Conservation (phyloP, 1,139 yeast genomes). For the Blastobotrys aristatus region DNA sequence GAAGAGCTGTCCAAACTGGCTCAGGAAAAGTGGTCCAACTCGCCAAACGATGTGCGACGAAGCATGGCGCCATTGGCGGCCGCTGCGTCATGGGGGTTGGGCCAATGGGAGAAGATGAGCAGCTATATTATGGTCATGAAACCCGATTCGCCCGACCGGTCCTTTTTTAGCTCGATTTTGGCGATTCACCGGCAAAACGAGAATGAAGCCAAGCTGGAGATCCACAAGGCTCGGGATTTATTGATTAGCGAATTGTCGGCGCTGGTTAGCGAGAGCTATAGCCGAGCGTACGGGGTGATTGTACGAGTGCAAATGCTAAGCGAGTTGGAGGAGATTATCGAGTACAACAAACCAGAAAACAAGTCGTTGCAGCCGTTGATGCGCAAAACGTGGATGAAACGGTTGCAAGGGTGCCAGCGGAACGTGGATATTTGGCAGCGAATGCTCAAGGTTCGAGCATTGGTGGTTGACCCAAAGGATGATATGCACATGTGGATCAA, state of each 20-base stretch:
- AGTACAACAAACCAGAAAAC: conserved; percentile 40
- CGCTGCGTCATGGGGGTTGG: conserved; percentile 99
- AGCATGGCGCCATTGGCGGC: conserved; percentile 98
- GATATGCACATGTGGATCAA: conserved; percentile 99
- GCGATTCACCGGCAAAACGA: conserved; percentile 83
- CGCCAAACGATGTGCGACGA: conserved; percentile 68
- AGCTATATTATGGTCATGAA: conserved; percentile 87
- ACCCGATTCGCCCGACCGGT: conserved; percentile 86
- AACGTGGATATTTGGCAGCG: conserved; percentile 99
- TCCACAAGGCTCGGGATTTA: conserved; percentile 77
- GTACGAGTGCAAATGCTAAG: conserved; percentile 97
- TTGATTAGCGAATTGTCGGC: conserved; percentile 93
- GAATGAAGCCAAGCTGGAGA: conserved; percentile 73
- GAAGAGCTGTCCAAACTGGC: conserved; percentile 85
- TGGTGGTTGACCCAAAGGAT: conserved; percentile 91
- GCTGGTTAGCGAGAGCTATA: conserved; percentile 89
- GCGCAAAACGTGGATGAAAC: conserved; percentile 90
- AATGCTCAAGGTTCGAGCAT: conserved; percentile 85
- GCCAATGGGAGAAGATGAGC: conserved; percentile 96
- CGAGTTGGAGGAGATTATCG: conserved; percentile 90
- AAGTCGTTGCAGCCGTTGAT: conserved; percentile 70
- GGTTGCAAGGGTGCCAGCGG: conserved; percentile 88
- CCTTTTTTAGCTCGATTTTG: conserved; percentile 88
- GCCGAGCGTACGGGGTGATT: conserved; percentile 94
- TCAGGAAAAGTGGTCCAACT: conserved; percentile 73